Conservation (phyloP, 2,329 filamentous ascomycete species). For the Tricladium varicosporioides region DNA sequence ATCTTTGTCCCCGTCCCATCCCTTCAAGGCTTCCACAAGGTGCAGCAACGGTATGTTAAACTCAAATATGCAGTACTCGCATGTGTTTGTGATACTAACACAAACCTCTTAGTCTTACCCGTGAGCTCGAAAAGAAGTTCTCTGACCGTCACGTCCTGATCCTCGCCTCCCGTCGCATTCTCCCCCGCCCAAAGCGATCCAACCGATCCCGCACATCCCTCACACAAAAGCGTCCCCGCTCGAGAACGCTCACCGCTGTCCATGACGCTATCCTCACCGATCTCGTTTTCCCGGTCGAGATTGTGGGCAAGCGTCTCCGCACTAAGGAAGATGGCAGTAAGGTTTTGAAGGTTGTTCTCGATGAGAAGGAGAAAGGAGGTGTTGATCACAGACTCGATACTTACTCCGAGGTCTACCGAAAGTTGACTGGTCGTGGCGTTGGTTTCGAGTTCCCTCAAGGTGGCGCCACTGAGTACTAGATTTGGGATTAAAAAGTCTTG, state of each 20-base stretch:
- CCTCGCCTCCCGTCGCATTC: constrained; percentile 97
- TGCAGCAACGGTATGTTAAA: constrained; percentile 91
- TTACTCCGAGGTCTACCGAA: constrained; percentile 99
- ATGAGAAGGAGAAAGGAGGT: constrained; percentile 99
- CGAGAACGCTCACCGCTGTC: constrained; percentile 95
- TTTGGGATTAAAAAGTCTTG: constrained; percentile 27
- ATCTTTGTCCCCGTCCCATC: constrained; percentile 99
- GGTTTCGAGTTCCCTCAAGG: constrained; percentile 98
- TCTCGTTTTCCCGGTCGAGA: constrained; percentile 99
- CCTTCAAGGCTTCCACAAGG: constrained; percentile 97
- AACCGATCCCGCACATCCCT: constrained; percentile 93
- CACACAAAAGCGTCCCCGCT: constrained; percentile 98
- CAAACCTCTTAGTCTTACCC: constrained; percentile 71
- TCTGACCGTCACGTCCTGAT: constrained; percentile 99
- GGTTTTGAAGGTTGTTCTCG: constrained; percentile 97
- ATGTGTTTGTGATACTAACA: constrained; percentile 52
- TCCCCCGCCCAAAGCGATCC: constrained; percentile 97
- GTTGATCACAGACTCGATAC: constrained; percentile 99
- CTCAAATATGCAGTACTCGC: neutral
- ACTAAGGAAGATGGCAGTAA: constrained; percentile 99
- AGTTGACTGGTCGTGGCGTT: constrained; percentile 93
- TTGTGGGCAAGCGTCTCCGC: constrained; percentile 97
- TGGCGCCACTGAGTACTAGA: constrained; percentile 77
- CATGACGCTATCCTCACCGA: constrained; percentile 98
- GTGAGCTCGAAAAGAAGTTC: constrained; percentile 99